Evolutionary conservation across 2,329 filamentous ascomycete genomes (phyloP).

Genomic region (Phyllosticta citrichinensis): DNA sequence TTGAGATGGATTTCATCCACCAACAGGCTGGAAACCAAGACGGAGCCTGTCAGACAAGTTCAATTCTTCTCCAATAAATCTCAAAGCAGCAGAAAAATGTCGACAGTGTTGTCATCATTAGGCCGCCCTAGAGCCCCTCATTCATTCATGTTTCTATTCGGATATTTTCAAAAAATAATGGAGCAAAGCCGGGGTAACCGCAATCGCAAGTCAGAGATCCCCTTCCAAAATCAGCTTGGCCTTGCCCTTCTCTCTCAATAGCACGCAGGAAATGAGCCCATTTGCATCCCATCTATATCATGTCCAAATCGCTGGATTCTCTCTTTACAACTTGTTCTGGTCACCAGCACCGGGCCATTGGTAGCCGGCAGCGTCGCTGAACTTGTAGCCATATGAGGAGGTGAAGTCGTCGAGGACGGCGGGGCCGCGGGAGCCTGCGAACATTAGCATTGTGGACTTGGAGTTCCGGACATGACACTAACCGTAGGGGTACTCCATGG

Average conservation of each 20-base stretch:
- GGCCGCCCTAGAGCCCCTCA: neutral
- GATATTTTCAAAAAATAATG: neutral
- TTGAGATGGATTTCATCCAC: too few species aligned
- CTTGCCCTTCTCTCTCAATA: neutral
- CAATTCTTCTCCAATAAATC: neutral
- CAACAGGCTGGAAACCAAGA: too few species aligned
- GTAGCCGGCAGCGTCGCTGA: constrained; percentile 82
- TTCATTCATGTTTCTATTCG: neutral
- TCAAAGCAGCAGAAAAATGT: neutral
- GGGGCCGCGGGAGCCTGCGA: constrained; percentile 85
- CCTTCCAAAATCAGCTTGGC: neutral
- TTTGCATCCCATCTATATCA: neutral
- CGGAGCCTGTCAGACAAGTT: too few species aligned
- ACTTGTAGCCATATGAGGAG: constrained; percentile 96
- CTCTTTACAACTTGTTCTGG: constrained; percentile 67
- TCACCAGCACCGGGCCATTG: constrained; percentile 79
- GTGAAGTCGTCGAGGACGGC: constrained; percentile 97
- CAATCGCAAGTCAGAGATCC: neutral
- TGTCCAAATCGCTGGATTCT: neutral
- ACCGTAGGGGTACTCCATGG: constrained; percentile 99
- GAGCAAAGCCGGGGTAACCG: neutral
- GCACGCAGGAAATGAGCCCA: neutral
- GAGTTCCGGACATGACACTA: constrained; percentile 29
- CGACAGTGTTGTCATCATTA: neutral
- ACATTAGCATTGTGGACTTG: constrained; percentile 13